phyloP scores from a whole-genome alignment of 768 basidiomycete genomes.

The Tremella mesenterica region DNA sequence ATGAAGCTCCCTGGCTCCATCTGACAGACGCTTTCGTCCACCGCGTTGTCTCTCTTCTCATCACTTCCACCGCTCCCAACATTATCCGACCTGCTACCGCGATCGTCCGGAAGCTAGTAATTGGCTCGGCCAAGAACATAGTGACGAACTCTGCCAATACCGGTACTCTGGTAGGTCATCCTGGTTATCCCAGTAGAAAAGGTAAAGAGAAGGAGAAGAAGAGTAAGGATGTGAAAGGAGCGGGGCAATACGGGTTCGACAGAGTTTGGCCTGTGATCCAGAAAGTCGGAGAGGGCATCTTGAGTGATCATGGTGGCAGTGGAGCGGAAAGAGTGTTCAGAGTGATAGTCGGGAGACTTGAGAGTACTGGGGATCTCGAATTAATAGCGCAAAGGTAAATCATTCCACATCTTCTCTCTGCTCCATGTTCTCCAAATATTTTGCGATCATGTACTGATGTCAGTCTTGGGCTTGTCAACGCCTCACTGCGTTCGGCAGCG shows the following conservation, averaged over 20 bases:
- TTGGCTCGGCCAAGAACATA: conserved; percentile 15
- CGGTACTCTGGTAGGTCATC: no score
- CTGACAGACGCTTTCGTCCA: conserved; percentile 21
- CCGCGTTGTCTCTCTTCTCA: conserved; percentile 18
- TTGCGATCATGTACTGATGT: not conserved
- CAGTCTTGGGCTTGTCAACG: conserved; percentile 32
- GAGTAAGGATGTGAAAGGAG: conserved; percentile 18
- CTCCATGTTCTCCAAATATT: not conserved
- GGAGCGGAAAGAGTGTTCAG: conserved; percentile 16
- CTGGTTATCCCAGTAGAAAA: not conserved
- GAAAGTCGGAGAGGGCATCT: conserved; percentile 3
- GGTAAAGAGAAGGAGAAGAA: conserved; percentile 20
- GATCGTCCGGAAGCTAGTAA: conserved; percentile 33
- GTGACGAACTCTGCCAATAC: conserved; percentile 10
- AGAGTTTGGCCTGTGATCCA: conserved; percentile 18
- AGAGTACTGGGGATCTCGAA: conserved; percentile 35
- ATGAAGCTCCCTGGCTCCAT: conserved; percentile 30
- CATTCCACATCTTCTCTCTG: not conserved
- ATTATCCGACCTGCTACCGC: conserved; percentile 36
- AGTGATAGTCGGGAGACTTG: conserved; percentile 23
- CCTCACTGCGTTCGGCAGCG: conserved; percentile 22
- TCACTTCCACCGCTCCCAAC: conserved; percentile 27
- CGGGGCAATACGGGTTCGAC: conserved; percentile 26
- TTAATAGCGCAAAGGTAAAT: conserved; percentile 32
- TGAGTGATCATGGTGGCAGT: conserved; percentile 2